These are phyloP conservation scores for Dendrobium catenatum DNA, from an alignment of 106 monocot genomes.

Conservation along the genomic window DNA sequence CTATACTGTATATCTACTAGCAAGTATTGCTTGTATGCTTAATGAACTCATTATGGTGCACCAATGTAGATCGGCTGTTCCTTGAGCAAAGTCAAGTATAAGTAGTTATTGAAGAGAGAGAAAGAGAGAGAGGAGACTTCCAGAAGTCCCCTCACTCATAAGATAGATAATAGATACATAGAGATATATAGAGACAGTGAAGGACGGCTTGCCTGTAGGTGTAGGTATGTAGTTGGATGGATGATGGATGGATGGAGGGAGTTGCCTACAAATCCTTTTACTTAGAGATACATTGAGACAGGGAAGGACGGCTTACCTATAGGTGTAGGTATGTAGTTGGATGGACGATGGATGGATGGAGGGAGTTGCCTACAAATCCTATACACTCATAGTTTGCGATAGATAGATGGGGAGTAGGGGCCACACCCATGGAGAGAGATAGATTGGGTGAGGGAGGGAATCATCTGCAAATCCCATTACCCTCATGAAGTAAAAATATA, in stretches of 20 bases:
- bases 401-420: neutral
- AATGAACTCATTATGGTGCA: neutral
- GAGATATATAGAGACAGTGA: neutral
- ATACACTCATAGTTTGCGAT: neutral
- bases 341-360: neutral
- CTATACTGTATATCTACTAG: neutral
- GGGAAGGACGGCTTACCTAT: neutral
- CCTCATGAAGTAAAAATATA: neutral
- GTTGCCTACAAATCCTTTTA: too few species aligned
- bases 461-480: neutral
- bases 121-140: neutral
- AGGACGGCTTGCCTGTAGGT: neutral
- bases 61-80: neutral
- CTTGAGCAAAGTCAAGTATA: neutral
- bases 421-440: neutral
- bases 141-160: neutral
- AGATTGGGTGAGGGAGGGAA: neutral
- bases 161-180: neutral
- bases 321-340: neutral
- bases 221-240: neutral
- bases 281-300: neutral
- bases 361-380: neutral
- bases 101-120: neutral
- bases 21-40: conserved; percentile 1
- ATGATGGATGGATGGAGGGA: neutral